Conservation (phyloP, 2,329 filamentous ascomycete species). For the Sporothrix globosa region DNA sequence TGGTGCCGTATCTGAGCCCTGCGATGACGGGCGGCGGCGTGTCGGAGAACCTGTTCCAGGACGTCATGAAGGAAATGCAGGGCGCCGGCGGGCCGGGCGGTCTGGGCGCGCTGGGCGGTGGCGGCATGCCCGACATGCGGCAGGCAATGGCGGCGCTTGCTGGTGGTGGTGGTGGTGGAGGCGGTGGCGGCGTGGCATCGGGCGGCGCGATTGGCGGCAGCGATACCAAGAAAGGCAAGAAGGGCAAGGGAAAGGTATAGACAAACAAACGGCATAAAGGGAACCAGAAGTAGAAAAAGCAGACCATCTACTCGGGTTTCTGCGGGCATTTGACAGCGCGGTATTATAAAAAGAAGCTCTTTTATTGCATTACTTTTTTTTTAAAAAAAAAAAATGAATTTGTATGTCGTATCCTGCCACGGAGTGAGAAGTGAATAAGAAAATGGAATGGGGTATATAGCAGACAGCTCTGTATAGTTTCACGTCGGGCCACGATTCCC, state of each 20-base stretch:
- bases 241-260: conserved; percentile 40
- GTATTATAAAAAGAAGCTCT: background rate
- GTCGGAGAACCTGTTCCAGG: conserved; percentile 90
- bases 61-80: conserved; percentile 95
- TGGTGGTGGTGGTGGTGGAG: background rate
- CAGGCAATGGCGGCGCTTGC: conserved; percentile 29
- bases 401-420: background rate
- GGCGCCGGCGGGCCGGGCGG: conserved; percentile 41
- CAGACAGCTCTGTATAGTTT: conserved; percentile 18
- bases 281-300: background rate
- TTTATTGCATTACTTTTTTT: background rate
- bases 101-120: conserved; percentile 37
- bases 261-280: background rate
- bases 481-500: background rate
- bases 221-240: conserved; percentile 36
- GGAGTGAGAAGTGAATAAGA: conserved; percentile 8
- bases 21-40: conserved; percentile 92
- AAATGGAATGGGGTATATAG: conserved; percentile 29
- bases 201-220: conserved; percentile 34
- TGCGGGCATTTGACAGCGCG: background rate
- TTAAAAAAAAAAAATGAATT: background rate
- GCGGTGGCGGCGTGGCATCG: background rate
- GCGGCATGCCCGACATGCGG: conserved; percentile 35
- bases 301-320: background rate
- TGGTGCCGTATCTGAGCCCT: conserved; percentile 84